Conservation (phyloP, 83 land plant genomes). For the Isoetes engelmannii region DNA sequence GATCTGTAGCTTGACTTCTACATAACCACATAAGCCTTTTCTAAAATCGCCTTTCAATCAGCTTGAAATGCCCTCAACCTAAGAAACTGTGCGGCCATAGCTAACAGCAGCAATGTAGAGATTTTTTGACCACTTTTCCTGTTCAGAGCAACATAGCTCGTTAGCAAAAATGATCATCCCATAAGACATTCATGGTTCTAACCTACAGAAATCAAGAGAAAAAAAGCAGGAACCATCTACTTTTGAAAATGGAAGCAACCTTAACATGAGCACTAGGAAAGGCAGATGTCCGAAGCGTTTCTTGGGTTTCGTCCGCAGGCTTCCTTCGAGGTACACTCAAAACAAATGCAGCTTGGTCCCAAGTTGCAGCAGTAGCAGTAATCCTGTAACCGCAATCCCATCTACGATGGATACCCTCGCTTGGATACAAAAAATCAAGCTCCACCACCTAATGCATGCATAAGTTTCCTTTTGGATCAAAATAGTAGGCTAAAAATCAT, state of each 20-base stretch:
- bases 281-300: slow-evolving; percentile 48
- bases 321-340: slow-evolving; percentile 51
- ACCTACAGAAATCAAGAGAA: not conserved
- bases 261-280: slow-evolving; percentile 55
- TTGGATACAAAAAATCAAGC: slow-evolving; percentile 63
- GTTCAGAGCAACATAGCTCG: slow-evolving; percentile 1
- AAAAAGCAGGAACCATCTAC: not conserved
- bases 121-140: slow-evolving; percentile 82
- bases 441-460: slow-evolving; percentile 46
- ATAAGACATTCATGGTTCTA: not conserved
- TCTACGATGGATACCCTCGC: slow-evolving; percentile 63
- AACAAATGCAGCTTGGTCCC: slow-evolving; percentile 61
- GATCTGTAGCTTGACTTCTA: too few species aligned
- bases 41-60: too few species aligned
- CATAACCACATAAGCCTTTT: too few species aligned
- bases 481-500: not conserved
- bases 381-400: slow-evolving; percentile 62
- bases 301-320: slow-evolving; percentile 62
- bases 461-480: not conserved
- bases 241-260: slow-evolving; percentile 18
- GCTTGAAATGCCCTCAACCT: not conserved
- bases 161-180: not conserved
- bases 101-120: slow-evolving; percentile 58
- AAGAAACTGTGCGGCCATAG: slow-evolving; percentile 37
- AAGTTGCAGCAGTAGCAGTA: slow-evolving; percentile 53